Base-by-base conservation (phyloP, 2,329 filamentous ascomycete species). In the Sporothrix sp. region DNA sequence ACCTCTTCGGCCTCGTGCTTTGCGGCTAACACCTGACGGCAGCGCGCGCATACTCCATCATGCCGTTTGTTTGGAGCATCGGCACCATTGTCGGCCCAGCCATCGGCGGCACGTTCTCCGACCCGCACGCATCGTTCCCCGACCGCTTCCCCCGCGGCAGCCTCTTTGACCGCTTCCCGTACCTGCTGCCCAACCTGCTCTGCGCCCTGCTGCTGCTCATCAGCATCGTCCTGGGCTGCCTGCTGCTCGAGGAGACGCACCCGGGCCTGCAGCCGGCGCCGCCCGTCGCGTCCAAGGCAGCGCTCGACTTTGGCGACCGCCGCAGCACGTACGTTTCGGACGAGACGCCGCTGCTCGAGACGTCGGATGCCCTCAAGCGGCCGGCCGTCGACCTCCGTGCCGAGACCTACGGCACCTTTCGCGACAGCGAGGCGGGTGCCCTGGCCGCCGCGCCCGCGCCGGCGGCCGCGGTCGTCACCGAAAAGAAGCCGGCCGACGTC, bases 61-160 rank as follows among this genome's bases (percentile, higher is more conserved):
- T 96, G 87, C 90, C 90, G 1, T 95, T 95, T 62, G 85, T 95
- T 7, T 96, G 90, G 89, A 84, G 79, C 42, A 82, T 95, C 48
- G 90, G 90, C 21, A 94, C 87, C 9, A 95, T 95, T 56, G 75
- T 95, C 48, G 90, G 90, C 0, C 86, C 90, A 55, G 86, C 85
- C 6, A 88, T 96, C 57, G 91, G 91, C 53, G 91, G 91, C 30
- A 79, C 84, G 50, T 88, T 95, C 63, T 85, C 89, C 53, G 82
- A 87, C 57, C 90, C 91, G 23, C 77, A 82, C 55, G 71, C 78
- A 32, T 81, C 81, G 18, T 95, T 85, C 65, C 89, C 91, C 18
- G 68, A 73, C 23, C 39, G 78, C 1, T 93, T 95, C 61, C 79
- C 84, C 38, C 61, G 70, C 16, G 73, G 76, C 50, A 78, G 84